A percentile compares a stretch with the other conserved stretches of the same genome.
Evolutionary conservation across 2,329 filamentous ascomycete species (phyloP).

Genomic region (Massarina eburnea): DNA sequence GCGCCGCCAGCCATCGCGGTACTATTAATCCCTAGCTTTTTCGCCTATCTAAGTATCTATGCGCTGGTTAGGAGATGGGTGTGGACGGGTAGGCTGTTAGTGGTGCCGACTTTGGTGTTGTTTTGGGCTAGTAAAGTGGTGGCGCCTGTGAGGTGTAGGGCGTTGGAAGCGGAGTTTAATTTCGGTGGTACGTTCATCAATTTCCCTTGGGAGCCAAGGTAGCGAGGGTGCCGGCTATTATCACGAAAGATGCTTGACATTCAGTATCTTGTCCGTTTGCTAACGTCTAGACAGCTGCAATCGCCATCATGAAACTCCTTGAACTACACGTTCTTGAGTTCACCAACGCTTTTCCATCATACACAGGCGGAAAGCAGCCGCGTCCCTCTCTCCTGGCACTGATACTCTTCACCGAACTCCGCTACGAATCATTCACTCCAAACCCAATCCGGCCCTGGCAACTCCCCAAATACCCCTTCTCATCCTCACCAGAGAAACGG

Average conservation of each 20-base stretch:
- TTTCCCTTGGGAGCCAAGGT: background rate
- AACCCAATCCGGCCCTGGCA: conserved; percentile 40
- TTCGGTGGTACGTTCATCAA: conserved; percentile 13
- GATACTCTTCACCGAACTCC: conserved; percentile 44
- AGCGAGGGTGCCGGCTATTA: no score
- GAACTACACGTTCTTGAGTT: conserved; percentile 46
- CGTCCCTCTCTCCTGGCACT: conserved; percentile 17
- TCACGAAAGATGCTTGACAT: background rate
- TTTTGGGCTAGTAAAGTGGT: conserved; percentile 12
- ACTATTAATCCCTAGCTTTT: conserved; percentile 6
- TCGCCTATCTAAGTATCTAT: conserved; percentile 13
- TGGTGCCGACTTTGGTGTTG: conserved; percentile 6
- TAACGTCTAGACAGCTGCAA: conserved; percentile 28
- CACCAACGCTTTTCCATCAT: conserved; percentile 35
- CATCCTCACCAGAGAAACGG: conserved; percentile 36
- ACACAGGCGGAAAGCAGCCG: conserved; percentile 23
- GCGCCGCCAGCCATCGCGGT: conserved; percentile 11
- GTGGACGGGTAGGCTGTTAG: conserved; percentile 4
- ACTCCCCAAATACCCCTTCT: conserved; percentile 36
- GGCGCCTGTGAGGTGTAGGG: conserved; percentile 14
- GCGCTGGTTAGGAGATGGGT: conserved; percentile 8
- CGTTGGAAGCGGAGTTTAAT: conserved; percentile 9
- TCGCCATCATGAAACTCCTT: conserved; percentile 45
- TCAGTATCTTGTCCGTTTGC: background rate
- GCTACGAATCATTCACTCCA: conserved; percentile 48